Conservation (phyloP, 2,329 filamentous ascomycete species). For the Paramyrothecium sp. region DNA sequence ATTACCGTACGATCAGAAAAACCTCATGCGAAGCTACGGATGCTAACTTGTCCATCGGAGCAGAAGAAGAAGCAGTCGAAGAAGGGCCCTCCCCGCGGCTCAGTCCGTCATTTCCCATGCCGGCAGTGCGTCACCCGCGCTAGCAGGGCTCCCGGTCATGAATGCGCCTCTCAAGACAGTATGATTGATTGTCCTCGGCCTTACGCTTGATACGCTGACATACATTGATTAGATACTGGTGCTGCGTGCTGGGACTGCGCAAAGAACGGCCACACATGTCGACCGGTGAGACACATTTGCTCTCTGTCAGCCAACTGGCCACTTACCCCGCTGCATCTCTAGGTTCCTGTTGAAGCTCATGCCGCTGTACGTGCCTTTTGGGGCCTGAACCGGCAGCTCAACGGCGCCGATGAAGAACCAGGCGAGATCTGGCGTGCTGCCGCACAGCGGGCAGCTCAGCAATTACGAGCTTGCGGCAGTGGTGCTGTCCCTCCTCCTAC, state of each 20-base stretch:
- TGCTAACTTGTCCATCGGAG: neutral
- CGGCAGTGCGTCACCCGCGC: too few species aligned
- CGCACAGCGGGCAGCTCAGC: neutral
- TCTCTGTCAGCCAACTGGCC: neutral
- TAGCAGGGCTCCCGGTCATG: too few species aligned
- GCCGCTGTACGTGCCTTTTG: constrained; percentile 1
- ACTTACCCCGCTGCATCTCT: neutral
- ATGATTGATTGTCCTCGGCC: neutral
- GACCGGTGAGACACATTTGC: neutral
- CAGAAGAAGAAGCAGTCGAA: too few species aligned
- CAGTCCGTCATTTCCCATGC: too few species aligned
- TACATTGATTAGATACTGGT: neutral
- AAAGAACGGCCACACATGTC: constrained; percentile 1
- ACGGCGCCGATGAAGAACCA: neutral
- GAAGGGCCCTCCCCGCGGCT: too few species aligned
- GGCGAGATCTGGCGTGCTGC: neutral
- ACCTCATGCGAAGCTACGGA: neutral
- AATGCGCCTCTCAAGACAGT: too few species aligned
- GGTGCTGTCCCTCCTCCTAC: neutral
- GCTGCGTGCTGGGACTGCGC: neutral
- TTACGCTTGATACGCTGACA: neutral
- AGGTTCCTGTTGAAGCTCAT: neutral
- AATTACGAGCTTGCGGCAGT: neutral
- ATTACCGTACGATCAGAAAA: neutral
- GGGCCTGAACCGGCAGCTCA: neutral